Evolutionary conservation across 805 yeast species (phyloP), one percentile per base, ranked within the genome.

Genomic region (Myxozyma monticola): DNA sequence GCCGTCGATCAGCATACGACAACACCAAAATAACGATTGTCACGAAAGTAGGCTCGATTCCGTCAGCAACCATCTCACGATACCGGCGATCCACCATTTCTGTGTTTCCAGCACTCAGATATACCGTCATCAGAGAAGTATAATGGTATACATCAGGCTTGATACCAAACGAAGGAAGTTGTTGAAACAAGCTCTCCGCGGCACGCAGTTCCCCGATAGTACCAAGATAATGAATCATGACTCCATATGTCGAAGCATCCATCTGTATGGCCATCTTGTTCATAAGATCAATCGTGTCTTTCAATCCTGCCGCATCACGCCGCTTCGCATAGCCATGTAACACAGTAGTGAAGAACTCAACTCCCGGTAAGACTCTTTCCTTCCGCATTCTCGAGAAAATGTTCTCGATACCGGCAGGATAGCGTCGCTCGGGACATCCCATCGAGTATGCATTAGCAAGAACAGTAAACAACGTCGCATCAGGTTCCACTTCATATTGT

Each of bases 21-120:
- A 34, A 24, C 12, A 47, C 70, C 81, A 1, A 65, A 63, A 4
- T 71, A 77, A 15, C 68, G 75, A 36, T 74, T 9, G 57, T 54
- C 17, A 47, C 26, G 21, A 34, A 51, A 8, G 57, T 42, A 2
- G 58, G 58, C 34, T 42, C 26, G 4, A 54, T 18, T 3, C 48
- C 57, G 20, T 34, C 43, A 21, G 25, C 25, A 14, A 51, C 37
- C 51, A 54, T 47, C 4, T 42, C 57, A 12, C 28, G 12, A 46
- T 47, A 51, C 29, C 30, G 20, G 4, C 41, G 21, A 24, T 42
- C 37, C 17, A 53, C 51, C 39, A 37, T 50, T 25, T 24, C 35
- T 26, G 36, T 21, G 20, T 45, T 20, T 2, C 37, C 42, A 9
- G 31, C 37, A 17, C 36, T 18, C 26, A 48, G 36, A 20, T 42